These are phyloP conservation scores for Ramalina intermedia DNA, from an alignment of 495 filamentous ascomycete species.

Conservation along the genomic window DNA sequence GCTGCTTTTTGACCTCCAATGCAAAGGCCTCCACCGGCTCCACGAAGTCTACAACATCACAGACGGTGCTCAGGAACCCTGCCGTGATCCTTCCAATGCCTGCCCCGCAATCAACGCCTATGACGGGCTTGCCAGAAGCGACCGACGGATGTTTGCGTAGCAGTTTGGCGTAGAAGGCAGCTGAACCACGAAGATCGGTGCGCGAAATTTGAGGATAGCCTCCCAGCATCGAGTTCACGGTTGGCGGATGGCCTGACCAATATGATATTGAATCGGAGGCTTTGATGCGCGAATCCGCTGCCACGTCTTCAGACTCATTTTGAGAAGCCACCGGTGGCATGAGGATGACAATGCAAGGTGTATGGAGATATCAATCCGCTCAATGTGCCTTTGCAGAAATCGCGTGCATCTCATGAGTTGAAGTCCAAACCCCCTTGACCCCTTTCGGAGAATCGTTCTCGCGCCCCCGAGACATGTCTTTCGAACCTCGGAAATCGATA, in stretches of 20 bases:
- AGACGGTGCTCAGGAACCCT: constrained; percentile 38
- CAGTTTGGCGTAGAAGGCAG: constrained; percentile 64
- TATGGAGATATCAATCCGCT: too few species aligned
- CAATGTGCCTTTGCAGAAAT: too few species aligned
- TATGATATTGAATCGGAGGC: constrained; percentile 35
- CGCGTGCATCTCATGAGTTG: too few species aligned
- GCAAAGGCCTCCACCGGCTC: constrained; percentile 44
- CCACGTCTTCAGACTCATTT: too few species aligned
- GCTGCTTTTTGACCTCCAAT: constrained; percentile 19
- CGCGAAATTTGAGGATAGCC: constrained; percentile 59
- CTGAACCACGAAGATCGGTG: constrained; percentile 64
- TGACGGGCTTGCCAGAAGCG: constrained; percentile 12
- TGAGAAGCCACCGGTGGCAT: too few species aligned
- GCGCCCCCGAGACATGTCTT: too few species aligned
- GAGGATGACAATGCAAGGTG: too few species aligned
- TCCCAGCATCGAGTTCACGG: constrained; percentile 71
- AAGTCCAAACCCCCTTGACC: too few species aligned
- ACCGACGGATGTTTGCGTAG: constrained; percentile 25
- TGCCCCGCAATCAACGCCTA: constrained; percentile 45
- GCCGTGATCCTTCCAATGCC: constrained; percentile 49
- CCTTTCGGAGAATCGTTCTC: too few species aligned
- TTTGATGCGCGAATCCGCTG: constrained; percentile 1
- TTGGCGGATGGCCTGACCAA: constrained; percentile 60
- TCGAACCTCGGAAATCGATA: too few species aligned
- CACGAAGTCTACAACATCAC: constrained; percentile 40